Conservation (phyloP, 176 grass and related monocot species). For the Phoenix roebelenii region DNA sequence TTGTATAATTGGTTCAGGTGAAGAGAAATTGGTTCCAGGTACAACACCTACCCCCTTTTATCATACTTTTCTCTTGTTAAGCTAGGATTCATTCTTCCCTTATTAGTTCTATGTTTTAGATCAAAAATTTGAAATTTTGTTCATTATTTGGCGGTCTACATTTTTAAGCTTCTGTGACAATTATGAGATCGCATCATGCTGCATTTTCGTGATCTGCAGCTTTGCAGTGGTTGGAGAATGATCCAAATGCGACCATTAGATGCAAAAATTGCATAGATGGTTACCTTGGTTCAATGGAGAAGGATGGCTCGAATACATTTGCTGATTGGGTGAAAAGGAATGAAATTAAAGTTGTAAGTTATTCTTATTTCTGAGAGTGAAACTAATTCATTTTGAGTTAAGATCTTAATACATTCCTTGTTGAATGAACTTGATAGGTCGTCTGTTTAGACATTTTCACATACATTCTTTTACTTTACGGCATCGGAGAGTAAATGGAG, state of each 20-base stretch:
- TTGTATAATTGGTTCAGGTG: slow-evolving; percentile 75
- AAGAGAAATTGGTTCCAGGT: slow-evolving; percentile 92
- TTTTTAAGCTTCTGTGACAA: background rate
- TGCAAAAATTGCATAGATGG: slow-evolving; percentile 83
- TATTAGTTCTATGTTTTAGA: too few relatives aligned
- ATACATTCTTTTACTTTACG: too few relatives aligned
- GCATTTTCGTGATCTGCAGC: slow-evolving; percentile 32
- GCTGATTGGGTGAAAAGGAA: slow-evolving; percentile 52
- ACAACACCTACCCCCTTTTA: background rate
- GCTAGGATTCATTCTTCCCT: background rate
- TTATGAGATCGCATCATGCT: background rate
- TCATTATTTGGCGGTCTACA: too few relatives aligned
- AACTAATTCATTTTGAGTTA: slow-evolving; percentile 1
- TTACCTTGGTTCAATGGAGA: slow-evolving; percentile 54
- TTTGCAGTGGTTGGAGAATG: slow-evolving; percentile 75
- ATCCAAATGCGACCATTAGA: slow-evolving; percentile 66
- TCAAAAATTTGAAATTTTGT: too few relatives aligned
- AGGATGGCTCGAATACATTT: slow-evolving; percentile 78
- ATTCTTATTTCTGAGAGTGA: background rate
- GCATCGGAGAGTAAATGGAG: too few relatives aligned
- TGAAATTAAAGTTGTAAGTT: slow-evolving; percentile 64
- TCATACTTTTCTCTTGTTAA: background rate
- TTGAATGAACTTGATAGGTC: background rate
- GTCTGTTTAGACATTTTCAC: background rate
- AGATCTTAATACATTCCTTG: background rate